Percentiles rank a stretch among this genome's conserved stretches.
These are phyloP conservation scores for Yamadazyma olivae DNA, from an alignment of 805 yeast species.

Conservation along the genomic window DNA sequence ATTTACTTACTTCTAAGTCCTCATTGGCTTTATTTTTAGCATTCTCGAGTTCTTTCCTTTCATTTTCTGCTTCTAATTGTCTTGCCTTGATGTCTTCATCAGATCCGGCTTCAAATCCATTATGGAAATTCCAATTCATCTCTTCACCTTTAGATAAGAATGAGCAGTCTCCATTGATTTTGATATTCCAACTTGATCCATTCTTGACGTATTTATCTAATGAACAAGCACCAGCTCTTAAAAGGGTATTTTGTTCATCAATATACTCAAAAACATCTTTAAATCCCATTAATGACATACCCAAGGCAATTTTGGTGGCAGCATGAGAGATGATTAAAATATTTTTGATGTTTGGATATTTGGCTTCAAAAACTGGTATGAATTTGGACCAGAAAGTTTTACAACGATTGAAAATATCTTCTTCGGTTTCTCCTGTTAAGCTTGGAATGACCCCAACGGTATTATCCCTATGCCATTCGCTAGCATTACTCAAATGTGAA, in stretches of 20 bases:
- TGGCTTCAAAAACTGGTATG: slow-evolving; percentile 52
- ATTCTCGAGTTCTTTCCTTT: slow-evolving; percentile 47
- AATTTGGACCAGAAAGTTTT: slow-evolving; percentile 51
- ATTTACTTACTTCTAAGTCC: slow-evolving; percentile 22
- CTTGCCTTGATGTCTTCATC: slow-evolving; percentile 76
- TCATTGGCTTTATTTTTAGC: slow-evolving; percentile 17
- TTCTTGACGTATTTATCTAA: slow-evolving; percentile 55
- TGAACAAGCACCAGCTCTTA: slow-evolving; percentile 83
- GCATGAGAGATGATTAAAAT: slow-evolving; percentile 88
- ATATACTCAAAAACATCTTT: slow-evolving; percentile 49
- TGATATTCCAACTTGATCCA: slow-evolving; percentile 51
- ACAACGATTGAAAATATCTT: slow-evolving; percentile 65
- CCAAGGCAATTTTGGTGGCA: slow-evolving; percentile 86
- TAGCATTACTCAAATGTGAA: slow-evolving; percentile 33
- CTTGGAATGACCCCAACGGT: slow-evolving; percentile 60
- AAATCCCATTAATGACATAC: slow-evolving; percentile 66
- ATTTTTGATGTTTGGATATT: slow-evolving; percentile 58
- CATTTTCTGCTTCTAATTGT: slow-evolving; percentile 23
- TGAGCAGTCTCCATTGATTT: slow-evolving; percentile 69
- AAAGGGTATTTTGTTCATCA: slow-evolving; percentile 35
- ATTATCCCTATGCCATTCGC: slow-evolving; percentile 46
- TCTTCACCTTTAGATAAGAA: slow-evolving; percentile 80
- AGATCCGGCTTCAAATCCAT: slow-evolving; percentile 82
- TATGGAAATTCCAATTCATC: slow-evolving; percentile 87
- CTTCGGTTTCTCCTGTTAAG: slow-evolving; percentile 68